phyloP scores from a whole-genome alignment of 2,329 filamentous ascomycete genomes.

The Emergomyces orientalis region DNA sequence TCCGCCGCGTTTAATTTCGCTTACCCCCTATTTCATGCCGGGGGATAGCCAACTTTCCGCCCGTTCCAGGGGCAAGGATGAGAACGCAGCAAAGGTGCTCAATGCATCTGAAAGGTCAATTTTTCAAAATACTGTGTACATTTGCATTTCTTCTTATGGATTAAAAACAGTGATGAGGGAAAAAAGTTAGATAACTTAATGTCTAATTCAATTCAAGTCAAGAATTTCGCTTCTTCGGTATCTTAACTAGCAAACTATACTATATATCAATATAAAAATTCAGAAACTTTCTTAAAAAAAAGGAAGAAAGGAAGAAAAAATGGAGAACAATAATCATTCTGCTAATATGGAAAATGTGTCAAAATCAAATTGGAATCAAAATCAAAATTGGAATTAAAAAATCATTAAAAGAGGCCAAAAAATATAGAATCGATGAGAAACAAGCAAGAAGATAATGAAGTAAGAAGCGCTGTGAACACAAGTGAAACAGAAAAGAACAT shows the following conservation, averaged over 20 bases:
- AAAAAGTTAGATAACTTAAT: not conserved
- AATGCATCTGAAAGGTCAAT: too few species aligned
- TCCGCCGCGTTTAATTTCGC: too few species aligned
- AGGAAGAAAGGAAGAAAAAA: not conserved
- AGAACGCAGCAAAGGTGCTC: too few species aligned
- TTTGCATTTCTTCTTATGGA: too few species aligned
- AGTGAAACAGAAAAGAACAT: not conserved
- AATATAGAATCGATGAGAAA: not conserved
- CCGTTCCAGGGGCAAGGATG: too few species aligned
- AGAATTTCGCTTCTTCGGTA: not conserved
- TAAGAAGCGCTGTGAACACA: not conserved
- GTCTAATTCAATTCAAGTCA: not conserved
- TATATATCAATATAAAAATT: too few species aligned
- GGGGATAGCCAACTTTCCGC: too few species aligned
- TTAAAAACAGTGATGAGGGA: not conserved
- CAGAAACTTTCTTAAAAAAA: not conserved
- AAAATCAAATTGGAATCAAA: not conserved
- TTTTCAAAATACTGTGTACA: too few species aligned
- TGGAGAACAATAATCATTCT: not conserved
- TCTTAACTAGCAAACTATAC: too few species aligned
- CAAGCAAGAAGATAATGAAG: not conserved
- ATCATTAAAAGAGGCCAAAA: not conserved
- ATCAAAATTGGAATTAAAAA: not conserved
- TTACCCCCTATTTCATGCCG: too few species aligned
- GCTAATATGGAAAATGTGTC: not conserved